Evolutionary conservation across 2,329 filamentous ascomycete genomes (phyloP).

Genomic region (Diaporthe vexans): DNA sequence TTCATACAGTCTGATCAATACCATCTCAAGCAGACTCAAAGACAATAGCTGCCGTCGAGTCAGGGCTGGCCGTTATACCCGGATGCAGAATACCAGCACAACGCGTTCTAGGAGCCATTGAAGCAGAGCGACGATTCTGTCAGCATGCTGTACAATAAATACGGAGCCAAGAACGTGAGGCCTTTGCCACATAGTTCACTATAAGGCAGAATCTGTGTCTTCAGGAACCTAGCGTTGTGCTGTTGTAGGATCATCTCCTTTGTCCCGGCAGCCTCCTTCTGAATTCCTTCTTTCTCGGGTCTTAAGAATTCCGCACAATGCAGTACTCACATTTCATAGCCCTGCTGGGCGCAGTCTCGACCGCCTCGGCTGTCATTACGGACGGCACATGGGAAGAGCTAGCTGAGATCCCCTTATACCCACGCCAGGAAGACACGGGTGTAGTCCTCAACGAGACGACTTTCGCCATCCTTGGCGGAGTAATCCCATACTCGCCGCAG

Average conservation of each 20-base stretch:
- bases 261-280: neutral
- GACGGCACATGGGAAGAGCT: conserved; percentile 45
- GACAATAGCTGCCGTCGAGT: neutral
- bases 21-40: neutral
- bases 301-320: neutral
- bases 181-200: neutral
- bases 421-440: conserved; percentile 49
- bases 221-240: neutral
- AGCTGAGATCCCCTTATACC: conserved; percentile 44
- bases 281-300: neutral
- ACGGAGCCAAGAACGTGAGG: neutral
- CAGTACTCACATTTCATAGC: neutral
- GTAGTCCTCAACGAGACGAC: conserved; percentile 45
- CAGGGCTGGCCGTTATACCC: neutral
- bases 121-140: neutral
- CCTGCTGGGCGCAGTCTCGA: neutral
- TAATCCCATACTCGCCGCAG: conserved; percentile 41
- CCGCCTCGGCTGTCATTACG: neutral
- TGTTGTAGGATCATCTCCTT: neutral
- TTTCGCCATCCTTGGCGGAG: conserved; percentile 48
- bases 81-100: neutral
- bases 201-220: neutral
- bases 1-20: neutral
- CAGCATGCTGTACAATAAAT: neutral
- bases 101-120: neutral